Base-by-base conservation (phyloP, 495 filamentous ascomycete species). In the Recurvomyces mirabilis region DNA sequence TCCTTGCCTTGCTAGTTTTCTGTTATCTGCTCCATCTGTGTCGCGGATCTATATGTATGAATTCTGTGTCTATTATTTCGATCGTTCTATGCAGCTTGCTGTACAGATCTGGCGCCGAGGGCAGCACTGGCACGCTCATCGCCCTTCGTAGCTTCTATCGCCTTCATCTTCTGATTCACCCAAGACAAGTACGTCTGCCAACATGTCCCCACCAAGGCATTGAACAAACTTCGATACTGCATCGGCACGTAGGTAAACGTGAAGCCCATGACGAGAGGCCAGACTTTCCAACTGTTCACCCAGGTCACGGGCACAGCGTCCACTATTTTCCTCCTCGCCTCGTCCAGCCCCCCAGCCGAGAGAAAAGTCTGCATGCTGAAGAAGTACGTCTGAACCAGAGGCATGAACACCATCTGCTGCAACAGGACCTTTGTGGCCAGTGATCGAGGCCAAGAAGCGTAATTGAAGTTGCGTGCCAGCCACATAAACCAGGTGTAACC, bases 151-250 rank as follows among this genome's bases (percentile, higher is more conserved):
- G 40, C 15, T 42, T 40, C 42, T 24, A 17, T 55, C 33, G 70
- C 72, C 56, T 77, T 68, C 25, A 19, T 14, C 26, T 65, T 63
- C 51, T 81, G 73, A 51, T 93, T 93, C 57, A 94, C 62, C 62
- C 76, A 82, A 39, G 75, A 80, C 48, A 94, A 55, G 68, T 94
- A 94, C 3, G 82, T 84, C 64, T 94, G 87, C 87, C 87, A 94
- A 1, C 84, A 83, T 34, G 93, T 78, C 2, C 84, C 87, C 53
- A 87, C 72, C 11, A 76, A 41, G 13, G 77, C 87, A 0, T 81
- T 75, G 58, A 93, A 87, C 10, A 94, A 66, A 41, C 75, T 81
- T 37, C 87, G 69, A 56, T 81, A 91, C 58, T 87, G 76, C 18
- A 84, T 62, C 21, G 78, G 75, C 13, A 95, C 68, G 56, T 86